Evolutionary conservation across 805 yeast species (phyloP), one percentile per base, ranked within the genome.

Genomic region (Wickerhamiella kurtzmanii): DNA sequence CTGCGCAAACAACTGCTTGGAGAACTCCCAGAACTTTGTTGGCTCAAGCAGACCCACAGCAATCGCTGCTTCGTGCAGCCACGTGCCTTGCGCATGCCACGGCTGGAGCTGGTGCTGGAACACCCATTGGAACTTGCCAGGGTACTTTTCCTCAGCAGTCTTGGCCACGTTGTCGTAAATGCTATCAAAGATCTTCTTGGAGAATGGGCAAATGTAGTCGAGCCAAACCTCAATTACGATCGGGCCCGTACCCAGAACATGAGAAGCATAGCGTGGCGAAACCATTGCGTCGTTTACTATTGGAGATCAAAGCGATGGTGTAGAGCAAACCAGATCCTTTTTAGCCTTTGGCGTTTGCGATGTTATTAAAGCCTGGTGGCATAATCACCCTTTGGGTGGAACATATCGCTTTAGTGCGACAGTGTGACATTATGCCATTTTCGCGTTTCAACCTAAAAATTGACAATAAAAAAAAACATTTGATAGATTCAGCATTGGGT

Each of bases 101-200:
- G 94, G 92, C 66, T 86, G 95, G n/a, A 82, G 70, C 37, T 80
- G 86, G 57, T 83, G 80, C 51, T 78, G 72, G 61, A 80, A 76
- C 9, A 77, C 74, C 50, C 83, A 71, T 53, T 76, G 75, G 55
- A 80, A 74, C 50, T 72, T 61, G 48, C 69, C 70, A 1, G 79
- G 73, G 44, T 68, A 64, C 46, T 69, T 64, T 25, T 61, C 51
- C 43, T 71, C 68, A 42, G 79, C 63, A 22, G 58, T 51, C 17
- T 86, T 87, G 37, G 77, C 68, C 5, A 82, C 68, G 19, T 25
- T 11, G 4, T 65, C 60, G 50, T 70, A 67, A 48, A 84, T 59
- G 47, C 77, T 78, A 46, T 67, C 63, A 67, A 73, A 85, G 43
- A 82, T 54, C 60, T 78, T 82, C 37, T 72, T 79, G 50, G 81